Evolutionary conservation across 2,329 filamentous ascomycete species (phyloP).

Genomic region (Phialemoniopsis sp.): DNA sequence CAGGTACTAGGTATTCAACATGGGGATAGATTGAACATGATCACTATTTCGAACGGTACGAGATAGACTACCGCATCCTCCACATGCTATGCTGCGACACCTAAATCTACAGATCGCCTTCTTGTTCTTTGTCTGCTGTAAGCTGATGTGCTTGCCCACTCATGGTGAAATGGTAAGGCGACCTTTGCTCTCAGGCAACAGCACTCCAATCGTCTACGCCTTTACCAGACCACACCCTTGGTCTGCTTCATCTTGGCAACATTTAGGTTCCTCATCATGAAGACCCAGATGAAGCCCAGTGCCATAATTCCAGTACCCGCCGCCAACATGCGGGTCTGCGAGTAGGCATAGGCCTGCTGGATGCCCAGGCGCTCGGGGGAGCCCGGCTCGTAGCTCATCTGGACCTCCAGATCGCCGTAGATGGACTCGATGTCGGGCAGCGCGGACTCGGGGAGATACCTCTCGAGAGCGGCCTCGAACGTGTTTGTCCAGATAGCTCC

Average conservation of each 20-base stretch:
- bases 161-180: too few relatives aligned
- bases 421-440: slow-evolving; percentile 37
- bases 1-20: too few relatives aligned
- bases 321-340: slow-evolving; percentile 38
- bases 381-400: slow-evolving; percentile 45
- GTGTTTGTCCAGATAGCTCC: slow-evolving; percentile 38
- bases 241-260: slow-evolving; percentile 40
- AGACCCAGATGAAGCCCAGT: slow-evolving; percentile 25
- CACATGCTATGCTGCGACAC: too few relatives aligned
- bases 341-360: slow-evolving; percentile 50
- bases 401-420: slow-evolving; percentile 46
- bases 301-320: slow-evolving; percentile 22
- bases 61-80: too few relatives aligned
- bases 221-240: slow-evolving; percentile 45
- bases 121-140: too few relatives aligned
- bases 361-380: slow-evolving; percentile 42
- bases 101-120: too few relatives aligned
- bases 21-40: too few relatives aligned
- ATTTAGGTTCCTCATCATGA: slow-evolving; percentile 43
- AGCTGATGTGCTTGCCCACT: too few relatives aligned
- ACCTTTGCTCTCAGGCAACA: too few relatives aligned
- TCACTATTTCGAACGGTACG: too few relatives aligned
- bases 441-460: slow-evolving; percentile 41
- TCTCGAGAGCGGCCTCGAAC: slow-evolving; percentile 37
- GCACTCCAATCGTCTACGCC: too few relatives aligned